These are phyloP conservation scores for Apiospora rasikravindrae DNA, from an alignment of 2,329 filamentous ascomycete species.

Conservation along the genomic window DNA sequence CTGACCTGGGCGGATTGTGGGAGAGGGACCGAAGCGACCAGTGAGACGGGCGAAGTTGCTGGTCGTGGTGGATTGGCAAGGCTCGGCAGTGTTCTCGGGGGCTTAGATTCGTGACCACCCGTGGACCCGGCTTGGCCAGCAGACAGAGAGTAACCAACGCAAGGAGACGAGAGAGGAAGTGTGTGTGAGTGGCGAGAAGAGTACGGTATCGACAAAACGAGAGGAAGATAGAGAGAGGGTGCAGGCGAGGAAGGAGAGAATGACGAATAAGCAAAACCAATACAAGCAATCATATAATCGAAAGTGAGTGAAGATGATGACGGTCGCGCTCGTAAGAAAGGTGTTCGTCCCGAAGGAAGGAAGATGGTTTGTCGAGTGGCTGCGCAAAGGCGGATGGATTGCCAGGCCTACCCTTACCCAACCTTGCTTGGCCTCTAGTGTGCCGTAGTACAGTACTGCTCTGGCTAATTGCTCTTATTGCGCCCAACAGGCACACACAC, in stretches of 20 bases:
- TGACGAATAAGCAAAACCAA: neutral
- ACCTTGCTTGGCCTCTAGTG: neutral
- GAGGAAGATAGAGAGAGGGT: neutral
- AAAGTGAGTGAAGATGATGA: neutral
- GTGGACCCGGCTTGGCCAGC: constrained; percentile 6
- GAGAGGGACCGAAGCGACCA: constrained; percentile 7
- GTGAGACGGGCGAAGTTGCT: neutral
- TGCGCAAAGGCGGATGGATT: constrained; percentile 6
- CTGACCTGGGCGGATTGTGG: constrained; percentile 8
- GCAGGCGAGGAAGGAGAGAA: neutral
- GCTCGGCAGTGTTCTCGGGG: constrained; percentile 24
- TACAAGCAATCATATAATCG: neutral
- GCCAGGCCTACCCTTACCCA: neutral
- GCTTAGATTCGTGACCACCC: constrained; percentile 19
- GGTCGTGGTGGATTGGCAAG: constrained; percentile 13
- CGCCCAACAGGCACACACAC: neutral
- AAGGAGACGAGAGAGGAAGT: neutral
- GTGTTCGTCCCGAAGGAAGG: constrained; percentile 11
- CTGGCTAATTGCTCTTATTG: neutral
- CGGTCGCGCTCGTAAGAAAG: constrained; percentile 1
- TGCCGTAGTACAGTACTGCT: neutral
- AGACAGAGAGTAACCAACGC: neutral
- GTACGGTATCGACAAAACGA: neutral
- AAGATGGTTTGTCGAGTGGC: constrained; percentile 15
- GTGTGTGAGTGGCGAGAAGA: neutral